Base-by-base conservation (phyloP, 352 stramenopile genomes). In the Phytophthora capsici region DNA sequence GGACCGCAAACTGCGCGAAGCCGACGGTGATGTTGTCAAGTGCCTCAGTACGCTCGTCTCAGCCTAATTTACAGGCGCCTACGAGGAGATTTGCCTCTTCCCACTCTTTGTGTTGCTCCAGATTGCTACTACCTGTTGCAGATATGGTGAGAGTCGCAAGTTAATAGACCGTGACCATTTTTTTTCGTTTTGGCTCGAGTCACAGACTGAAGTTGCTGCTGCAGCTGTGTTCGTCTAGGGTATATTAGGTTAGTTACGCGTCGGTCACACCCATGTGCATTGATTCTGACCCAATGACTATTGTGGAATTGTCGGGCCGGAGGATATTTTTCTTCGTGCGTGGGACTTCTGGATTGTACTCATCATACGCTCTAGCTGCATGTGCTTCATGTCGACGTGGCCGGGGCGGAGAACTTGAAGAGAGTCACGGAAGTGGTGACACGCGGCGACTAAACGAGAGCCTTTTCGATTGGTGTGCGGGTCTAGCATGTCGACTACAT, bases 1-100 rank as follows among this genome's bases (percentile, higher is more conserved):
- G 10, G 88, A 96, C 56, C 86, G 86, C 41, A 96, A 94, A 59
- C 70, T 96, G 63, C 83, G 88, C 32, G 88, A 96, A 71, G 83
- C 83, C 14, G 73, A 80, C 43, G 86, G 88, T 37, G 75, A 95
- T 48, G 74, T 94, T 41, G 70, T 91, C 51, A 73, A 73, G 51
- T 95, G 88, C 58, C 69, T 95, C 49, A 76, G 77, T 28, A 75
- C 63, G 51, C 69, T 93, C n/a, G 56, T 91, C 23, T 69, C 79
- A 25, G 60, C 61, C 5, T 78, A 54, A 69, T 46, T 63, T 10
- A 10, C 26, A 14, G 30, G 12, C 13, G 8, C 16, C 10, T 26
- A 19, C n/a, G 2, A 17, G 46, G 28, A 41, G 28, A 36, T 12
- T 28, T 28, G 10, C 26, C n/a, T 6, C n/a, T 23, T 12, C 28